Percentiles rank a stretch among this genome's conserved stretches.
phyloP scores from a whole-genome alignment of 2,329 filamentous ascomycete species.

The Diaporthe citriasiana region DNA sequence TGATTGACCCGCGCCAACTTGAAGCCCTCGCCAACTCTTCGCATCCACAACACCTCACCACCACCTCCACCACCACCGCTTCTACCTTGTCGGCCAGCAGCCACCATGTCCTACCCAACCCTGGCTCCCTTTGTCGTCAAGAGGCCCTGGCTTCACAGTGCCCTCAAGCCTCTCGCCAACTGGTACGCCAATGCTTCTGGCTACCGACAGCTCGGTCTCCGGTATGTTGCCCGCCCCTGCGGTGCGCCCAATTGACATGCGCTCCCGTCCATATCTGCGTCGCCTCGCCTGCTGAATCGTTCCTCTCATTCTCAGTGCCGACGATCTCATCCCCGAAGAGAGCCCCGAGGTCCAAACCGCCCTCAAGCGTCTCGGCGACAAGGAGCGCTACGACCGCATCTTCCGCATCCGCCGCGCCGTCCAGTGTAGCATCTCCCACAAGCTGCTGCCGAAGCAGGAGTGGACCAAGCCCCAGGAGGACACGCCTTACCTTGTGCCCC shows the following conservation, averaged over 20 bases:
- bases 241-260: conserved; percentile 15
- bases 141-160: conserved; percentile 86
- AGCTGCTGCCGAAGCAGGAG: conserved; percentile 73
- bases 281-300: neutral
- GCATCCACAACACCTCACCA: conserved; percentile 42
- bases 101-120: conserved; percentile 78
- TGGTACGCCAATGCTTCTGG: conserved; percentile 93
- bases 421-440: conserved; percentile 78
- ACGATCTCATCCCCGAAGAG: conserved; percentile 96
- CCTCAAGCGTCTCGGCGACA: conserved; percentile 88
- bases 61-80: conserved; percentile 42
- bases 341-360: conserved; percentile 87
- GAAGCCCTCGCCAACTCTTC: conserved; percentile 45
- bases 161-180: conserved; percentile 84
- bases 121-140: conserved; percentile 83
- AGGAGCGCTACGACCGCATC: conserved; percentile 96
- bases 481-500: conserved; percentile 65
- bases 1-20: conserved; percentile 40
- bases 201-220: conserved; percentile 93
- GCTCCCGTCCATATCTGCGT: neutral
- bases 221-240: conserved; percentile 65
- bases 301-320: conserved; percentile 73
- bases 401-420: conserved; percentile 97
- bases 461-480: conserved; percentile 73
- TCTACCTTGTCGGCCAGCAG: conserved; percentile 47